Evolutionary conservation across 805 yeast genomes (phyloP), one percentile per base, ranked within the genome.

Genomic region (Novakomyces olei): DNA sequence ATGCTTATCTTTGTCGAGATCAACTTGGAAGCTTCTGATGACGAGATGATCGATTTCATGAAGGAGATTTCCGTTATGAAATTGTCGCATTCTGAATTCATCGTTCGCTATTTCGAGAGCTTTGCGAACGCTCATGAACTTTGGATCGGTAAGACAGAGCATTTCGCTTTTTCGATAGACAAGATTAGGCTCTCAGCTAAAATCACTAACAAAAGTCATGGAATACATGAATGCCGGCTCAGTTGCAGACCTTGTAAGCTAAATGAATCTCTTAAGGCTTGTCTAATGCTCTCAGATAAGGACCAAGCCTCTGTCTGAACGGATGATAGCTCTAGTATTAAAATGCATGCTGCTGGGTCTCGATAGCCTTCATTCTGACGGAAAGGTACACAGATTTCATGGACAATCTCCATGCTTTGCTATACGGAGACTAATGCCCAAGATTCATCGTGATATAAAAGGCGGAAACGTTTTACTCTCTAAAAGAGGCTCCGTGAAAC

Each of bases 391-490:
- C n/a, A n/a, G n/a, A n/a, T n/a, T n/a, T n/a, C n/a, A n/a, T n/a
- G n/a, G n/a, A n/a, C n/a, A n/a, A n/a, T n/a, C n/a, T n/a, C n/a
- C n/a, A n/a, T n/a, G n/a, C n/a, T n/a, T n/a, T n/a, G n/a, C n/a
- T n/a, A n/a, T n/a, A n/a, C n/a, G n/a, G n/a, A n/a, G n/a, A n/a
- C n/a, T n/a, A n/a, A n/a, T n/a, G n/a, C n/a, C n/a, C 7, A 73
- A 56, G 33, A 41, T 85, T 27, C 98, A 85, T 48, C 56, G 96
- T 37, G 96, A 85, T 50, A 77, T 85, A 34, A 85, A 83, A 48
- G 44, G 95, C 2, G 96, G 94, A 0, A 85, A 85, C 49, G 67
- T 85, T 16, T 54, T 85, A 22, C 50, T 83, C 12, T 71, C 80
- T 14, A 63, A 63, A 2, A 53, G 61, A 8, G 83, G 91, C 3